A percentile compares a stretch with the other conserved stretches of the same genome.
Conservation (phyloP, 2,329 filamentous ascomycete species). For the Ascochyta viciae-villosae region DNA sequence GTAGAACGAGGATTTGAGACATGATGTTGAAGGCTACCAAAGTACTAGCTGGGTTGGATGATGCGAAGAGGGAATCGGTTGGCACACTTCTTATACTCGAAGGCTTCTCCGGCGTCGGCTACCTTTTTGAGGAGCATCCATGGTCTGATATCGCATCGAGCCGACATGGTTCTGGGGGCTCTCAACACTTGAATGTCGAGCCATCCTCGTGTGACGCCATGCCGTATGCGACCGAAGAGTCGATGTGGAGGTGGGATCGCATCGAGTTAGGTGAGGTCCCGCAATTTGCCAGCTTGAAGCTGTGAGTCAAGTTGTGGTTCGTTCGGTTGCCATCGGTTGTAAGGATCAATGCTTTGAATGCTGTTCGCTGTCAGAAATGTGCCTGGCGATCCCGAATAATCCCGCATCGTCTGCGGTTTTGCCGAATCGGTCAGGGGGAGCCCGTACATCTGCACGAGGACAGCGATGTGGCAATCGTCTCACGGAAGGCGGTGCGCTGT, state of each 20-base stretch:
- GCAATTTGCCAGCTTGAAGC: slow-evolving; percentile 13
- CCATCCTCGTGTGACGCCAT: slow-evolving; percentile 19
- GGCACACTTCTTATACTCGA: neutral
- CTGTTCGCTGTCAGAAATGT: slow-evolving; percentile 21
- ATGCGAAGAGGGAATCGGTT: neutral
- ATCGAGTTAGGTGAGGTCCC: slow-evolving; percentile 10
- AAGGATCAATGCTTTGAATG: slow-evolving; percentile 9
- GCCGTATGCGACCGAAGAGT: slow-evolving; percentile 15
- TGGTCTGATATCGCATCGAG: slow-evolving; percentile 12
- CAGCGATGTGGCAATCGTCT: slow-evolving; percentile 10
- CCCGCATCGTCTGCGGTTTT: slow-evolving; percentile 21
- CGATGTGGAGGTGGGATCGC: slow-evolving; percentile 15
- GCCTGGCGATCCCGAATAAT: slow-evolving; percentile 19
- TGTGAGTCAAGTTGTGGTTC: slow-evolving; percentile 6
- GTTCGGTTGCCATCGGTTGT: slow-evolving; percentile 35
- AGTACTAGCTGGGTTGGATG: neutral
- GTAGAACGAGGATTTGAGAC: slow-evolving; percentile 32
- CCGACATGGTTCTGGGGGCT: neutral
- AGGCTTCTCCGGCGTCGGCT: slow-evolving; percentile 1
- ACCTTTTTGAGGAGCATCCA: slow-evolving; percentile 2
- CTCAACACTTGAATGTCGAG: slow-evolving; percentile 16
- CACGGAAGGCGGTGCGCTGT: slow-evolving; percentile 16
- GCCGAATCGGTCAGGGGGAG: slow-evolving; percentile 24
- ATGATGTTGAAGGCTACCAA: slow-evolving; percentile 21
- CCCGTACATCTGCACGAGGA: slow-evolving; percentile 6